Conservation (phyloP, 345 rosid species). For the Ailanthus altissimus region DNA sequence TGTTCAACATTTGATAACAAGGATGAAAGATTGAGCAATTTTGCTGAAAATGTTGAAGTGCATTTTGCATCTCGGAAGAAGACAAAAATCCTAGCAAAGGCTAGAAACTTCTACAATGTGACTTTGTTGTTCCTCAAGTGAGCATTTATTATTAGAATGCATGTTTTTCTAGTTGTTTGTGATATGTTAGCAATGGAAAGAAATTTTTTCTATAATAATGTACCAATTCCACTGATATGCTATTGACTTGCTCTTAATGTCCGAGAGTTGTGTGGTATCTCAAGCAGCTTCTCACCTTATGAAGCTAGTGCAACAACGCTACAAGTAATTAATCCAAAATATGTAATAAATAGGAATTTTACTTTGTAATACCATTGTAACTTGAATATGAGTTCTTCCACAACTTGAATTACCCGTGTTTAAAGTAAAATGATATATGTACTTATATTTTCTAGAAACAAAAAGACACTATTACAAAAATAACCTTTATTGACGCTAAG, state of each 20-base stretch:
- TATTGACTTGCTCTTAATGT: constrained; percentile 71
- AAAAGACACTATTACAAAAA: too few species aligned
- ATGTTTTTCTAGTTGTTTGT: constrained; percentile 18
- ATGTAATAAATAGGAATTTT: background rate
- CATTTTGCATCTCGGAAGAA: constrained; percentile 91
- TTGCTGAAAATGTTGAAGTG: constrained; percentile 89
- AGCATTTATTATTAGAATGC: constrained; percentile 27
- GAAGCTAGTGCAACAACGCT: constrained; percentile 84
- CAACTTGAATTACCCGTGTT: background rate
- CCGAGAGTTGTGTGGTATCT: constrained; percentile 82
- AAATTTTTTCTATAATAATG: constrained; percentile 49
- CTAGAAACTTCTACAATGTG: constrained; percentile 82
- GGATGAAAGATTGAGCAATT: constrained; percentile 75
- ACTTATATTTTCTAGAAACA: background rate
- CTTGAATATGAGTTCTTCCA: background rate
- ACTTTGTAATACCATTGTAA: background rate
- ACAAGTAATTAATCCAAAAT: constrained; percentile 42
- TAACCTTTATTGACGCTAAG: too few species aligned
- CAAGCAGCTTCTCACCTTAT: constrained; percentile 81
- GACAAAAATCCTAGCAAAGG: constrained; percentile 77
- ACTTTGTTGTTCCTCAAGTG: constrained; percentile 75
- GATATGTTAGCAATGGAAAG: constrained; percentile 19
- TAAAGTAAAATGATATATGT: background rate
- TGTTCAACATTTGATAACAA: constrained; percentile 61
- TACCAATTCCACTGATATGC: constrained; percentile 46